Conservation (phyloP, 2,329 filamentous ascomycete species). For the Cladosporium sp. region DNA sequence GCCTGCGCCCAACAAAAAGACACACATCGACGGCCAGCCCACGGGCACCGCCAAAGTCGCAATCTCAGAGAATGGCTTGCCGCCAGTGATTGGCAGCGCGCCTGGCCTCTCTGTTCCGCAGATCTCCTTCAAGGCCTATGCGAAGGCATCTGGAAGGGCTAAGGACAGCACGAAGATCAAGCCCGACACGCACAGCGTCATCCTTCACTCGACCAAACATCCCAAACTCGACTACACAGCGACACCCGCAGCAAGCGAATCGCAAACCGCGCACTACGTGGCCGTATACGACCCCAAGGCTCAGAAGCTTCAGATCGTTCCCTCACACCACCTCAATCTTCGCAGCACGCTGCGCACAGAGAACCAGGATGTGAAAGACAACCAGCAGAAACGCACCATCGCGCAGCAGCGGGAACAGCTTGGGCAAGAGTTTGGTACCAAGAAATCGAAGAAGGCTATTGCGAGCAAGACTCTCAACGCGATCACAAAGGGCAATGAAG, state of each 20-base stretch:
- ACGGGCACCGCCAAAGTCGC: constrained; percentile 24
- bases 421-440: constrained; percentile 74
- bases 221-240: constrained; percentile 55
- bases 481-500: constrained; percentile 45
- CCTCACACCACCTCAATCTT: constrained; percentile 51
- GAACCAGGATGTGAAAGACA: constrained; percentile 33
- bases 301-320: constrained; percentile 47
- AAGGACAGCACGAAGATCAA: constrained; percentile 6
- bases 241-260: constrained; percentile 28
- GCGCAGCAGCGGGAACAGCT: constrained; percentile 61
- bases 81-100: constrained; percentile 29
- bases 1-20: constrained; percentile 37
- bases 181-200: constrained; percentile 38
- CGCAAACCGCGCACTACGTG: constrained; percentile 54
- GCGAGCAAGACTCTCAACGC: constrained; percentile 63
- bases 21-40: constrained; percentile 18
- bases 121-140: constrained; percentile 45
- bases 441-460: constrained; percentile 76
- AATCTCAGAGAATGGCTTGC: constrained; percentile 17
- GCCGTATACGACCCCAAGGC: constrained; percentile 53
- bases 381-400: constrained; percentile 32
- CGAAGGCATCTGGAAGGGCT: constrained; percentile 27
- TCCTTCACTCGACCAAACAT: constrained; percentile 57
- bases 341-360: constrained; percentile 44
- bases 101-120: constrained; percentile 37